Conservation (phyloP, 805 yeast species). For the Osmozyma mogii region DNA sequence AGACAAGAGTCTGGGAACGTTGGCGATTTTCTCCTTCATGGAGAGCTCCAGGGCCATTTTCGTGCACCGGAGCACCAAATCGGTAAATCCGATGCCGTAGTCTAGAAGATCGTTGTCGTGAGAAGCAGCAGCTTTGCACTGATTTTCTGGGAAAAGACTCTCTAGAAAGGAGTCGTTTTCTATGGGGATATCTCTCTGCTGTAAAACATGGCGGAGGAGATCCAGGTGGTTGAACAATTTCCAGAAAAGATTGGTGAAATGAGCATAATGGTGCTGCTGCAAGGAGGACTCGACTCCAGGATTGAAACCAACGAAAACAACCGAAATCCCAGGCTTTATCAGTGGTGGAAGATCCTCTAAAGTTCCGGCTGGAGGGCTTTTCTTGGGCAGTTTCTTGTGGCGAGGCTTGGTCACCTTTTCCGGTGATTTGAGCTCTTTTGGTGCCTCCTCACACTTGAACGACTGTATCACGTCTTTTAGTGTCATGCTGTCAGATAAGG, state of each 20-base stretch:
- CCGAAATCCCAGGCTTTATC: constrained; percentile 13
- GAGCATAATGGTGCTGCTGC: constrained; percentile 67
- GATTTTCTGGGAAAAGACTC: constrained; percentile 7
- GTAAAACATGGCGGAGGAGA: constrained; percentile 20
- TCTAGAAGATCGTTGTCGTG: constrained; percentile 37
- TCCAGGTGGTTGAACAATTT: constrained; percentile 47
- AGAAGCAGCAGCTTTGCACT: constrained; percentile 13
- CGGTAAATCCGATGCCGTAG: constrained; percentile 60
- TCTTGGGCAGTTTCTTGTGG: too few species aligned
- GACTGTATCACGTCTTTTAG: constrained; percentile 6
- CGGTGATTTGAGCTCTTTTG: too few species aligned
- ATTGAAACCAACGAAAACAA: constrained; percentile 64
- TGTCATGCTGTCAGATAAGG: too few species aligned
- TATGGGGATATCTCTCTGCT: constrained; percentile 2
- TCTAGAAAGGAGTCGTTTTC: constrained; percentile 9
- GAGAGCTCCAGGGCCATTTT: constrained; percentile 48
- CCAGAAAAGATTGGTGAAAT: constrained; percentile 64
- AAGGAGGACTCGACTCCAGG: constrained; percentile 60
- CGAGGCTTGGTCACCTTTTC: too few species aligned
- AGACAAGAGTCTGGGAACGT: constrained; percentile 43
- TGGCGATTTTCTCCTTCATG: constrained; percentile 42
- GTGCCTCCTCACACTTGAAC: constrained; percentile 6
- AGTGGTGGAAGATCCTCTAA: constrained; percentile 29
- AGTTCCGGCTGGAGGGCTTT: background rate
- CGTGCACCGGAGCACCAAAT: constrained; percentile 59